phyloP scores from a whole-genome alignment of 2,329 filamentous ascomycete species.

The Colletotrichum caudatum region DNA sequence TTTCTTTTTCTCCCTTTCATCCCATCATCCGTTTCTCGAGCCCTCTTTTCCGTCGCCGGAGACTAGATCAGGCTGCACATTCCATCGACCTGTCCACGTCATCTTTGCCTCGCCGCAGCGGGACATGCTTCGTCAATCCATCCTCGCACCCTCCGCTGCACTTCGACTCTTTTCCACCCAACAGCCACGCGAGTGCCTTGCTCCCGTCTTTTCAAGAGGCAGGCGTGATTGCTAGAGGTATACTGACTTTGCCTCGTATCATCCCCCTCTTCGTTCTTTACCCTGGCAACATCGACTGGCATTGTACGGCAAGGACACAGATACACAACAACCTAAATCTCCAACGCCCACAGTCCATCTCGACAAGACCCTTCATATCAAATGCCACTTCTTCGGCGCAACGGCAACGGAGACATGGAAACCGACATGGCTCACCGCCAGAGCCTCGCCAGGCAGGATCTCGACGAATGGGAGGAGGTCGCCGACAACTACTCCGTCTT shows the following conservation, averaged over 20 bases:
- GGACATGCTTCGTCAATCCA: neutral
- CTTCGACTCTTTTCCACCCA: neutral
- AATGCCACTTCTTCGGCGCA: too few relatives aligned
- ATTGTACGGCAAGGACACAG: neutral
- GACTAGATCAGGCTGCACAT: slow-evolving; percentile 10
- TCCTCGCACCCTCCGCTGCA: too few relatives aligned
- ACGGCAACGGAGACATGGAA: neutral
- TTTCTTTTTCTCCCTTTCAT: neutral
- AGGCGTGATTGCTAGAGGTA: neutral
- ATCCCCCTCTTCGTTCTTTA: too few relatives aligned
- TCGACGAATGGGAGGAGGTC: slow-evolving; percentile 48
- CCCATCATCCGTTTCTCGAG: too few relatives aligned
- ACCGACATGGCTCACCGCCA: slow-evolving; percentile 8
- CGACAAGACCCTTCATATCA: neutral
- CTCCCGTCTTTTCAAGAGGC: neutral
- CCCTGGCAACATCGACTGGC: neutral
- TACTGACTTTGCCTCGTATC: neutral
- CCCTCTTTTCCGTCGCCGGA: neutral
- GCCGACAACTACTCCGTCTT: slow-evolving; percentile 45
- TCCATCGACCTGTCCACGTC: slow-evolving; percentile 2
- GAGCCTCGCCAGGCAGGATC: slow-evolving; percentile 2
- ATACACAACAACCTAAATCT: too few relatives aligned
- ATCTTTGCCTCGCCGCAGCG: slow-evolving; percentile 10
- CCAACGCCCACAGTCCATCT: neutral
- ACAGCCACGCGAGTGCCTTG: neutral